Base-by-base conservation (phyloP, 2,329 filamentous ascomycete species). In the Cladosporium cucumerinum region DNA sequence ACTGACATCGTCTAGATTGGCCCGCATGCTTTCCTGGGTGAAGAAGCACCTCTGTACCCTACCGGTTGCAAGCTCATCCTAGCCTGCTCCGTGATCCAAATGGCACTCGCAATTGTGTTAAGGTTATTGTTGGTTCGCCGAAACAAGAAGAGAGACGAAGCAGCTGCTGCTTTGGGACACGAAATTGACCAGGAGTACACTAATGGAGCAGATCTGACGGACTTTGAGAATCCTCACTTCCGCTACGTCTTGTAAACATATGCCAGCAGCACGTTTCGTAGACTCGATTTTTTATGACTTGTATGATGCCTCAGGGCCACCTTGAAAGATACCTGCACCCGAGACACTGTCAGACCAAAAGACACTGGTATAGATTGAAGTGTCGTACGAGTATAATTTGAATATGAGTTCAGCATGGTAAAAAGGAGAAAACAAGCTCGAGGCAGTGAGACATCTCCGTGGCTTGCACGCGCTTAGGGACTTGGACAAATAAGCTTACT, bases 11-110 rank as follows among this genome's bases (percentile, higher is more conserved):
- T 66, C 55, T 81, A 2, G 81, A 79, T 81, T 61, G 79, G 80
- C 1, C 80, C 79, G 2, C 79, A 82, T 54, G 81, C 81, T 0
- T 84, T 83, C 68, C 66, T 83, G 2, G 76, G 75, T 0, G 60
- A 69, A 0, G 82, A 84, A 67, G 75, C 81, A 0, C 82, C 82
- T 0, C 70, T 78, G 0, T 86, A 86, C 32, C 73, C 76, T 32
- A 85, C 84, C 0, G 85, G 84, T 0, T 84, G 81, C 60, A 84
- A 81, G 64, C 73, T 84, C 8, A 81, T 82, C 18, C 71, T 86
- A 3, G 78, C 77, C 23, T 84, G 82, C 67, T 74, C 80, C 7
- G 78, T 75, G 21, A 74, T 73, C 10, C 80, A 82, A 66, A 71
- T 82, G n/a, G 72, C 72, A 18, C 67, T 80, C 18, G 76, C 77